These are phyloP conservation scores for Kwoniella shandongensis DNA, from an alignment of 768 basidiomycete genomes.

Conservation along the genomic window DNA sequence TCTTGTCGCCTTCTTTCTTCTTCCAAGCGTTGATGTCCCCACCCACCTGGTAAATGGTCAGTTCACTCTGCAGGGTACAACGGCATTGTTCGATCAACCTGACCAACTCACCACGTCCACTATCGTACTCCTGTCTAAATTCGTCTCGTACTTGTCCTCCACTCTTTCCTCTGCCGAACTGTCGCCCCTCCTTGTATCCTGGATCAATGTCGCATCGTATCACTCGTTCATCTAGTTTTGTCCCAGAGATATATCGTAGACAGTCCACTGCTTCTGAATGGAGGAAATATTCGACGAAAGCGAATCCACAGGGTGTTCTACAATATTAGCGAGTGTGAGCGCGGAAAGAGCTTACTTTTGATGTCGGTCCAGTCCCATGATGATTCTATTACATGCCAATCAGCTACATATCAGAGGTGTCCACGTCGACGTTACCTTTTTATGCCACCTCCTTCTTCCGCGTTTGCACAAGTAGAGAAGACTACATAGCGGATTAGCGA, in stretches of 20 bases:
- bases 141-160: conserved; percentile 91
- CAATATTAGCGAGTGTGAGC: conserved; percentile 2
- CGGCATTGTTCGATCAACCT: background rate
- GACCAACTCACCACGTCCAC: conserved; percentile 85
- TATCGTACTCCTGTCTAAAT: conserved; percentile 93
- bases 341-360: conserved; percentile 29
- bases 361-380: conserved; percentile 52
- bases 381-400: conserved; percentile 35
- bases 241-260: conserved; percentile 93
- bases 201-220: conserved; percentile 97
- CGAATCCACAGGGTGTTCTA: conserved; percentile 55
- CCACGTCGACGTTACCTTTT: conserved; percentile 36
- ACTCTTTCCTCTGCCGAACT: conserved; percentile 95
- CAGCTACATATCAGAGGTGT: background rate
- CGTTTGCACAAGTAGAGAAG: conserved; percentile 47
- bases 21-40: conserved; percentile 47
- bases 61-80: no score
- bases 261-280: conserved; percentile 89
- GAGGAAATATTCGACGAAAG: conserved; percentile 70
- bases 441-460: conserved; percentile 51
- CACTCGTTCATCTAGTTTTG: conserved; percentile 96
- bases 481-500: conserved; percentile 26
- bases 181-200: conserved; percentile 92
- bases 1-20: conserved; percentile 42
- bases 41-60: conserved; percentile 39